Percentiles rank a stretch among this genome's conserved stretches.
These are phyloP conservation scores for Pilatotrama ljubarskyi DNA, from an alignment of 768 basidiomycete genomes.

Conservation along the genomic window DNA sequence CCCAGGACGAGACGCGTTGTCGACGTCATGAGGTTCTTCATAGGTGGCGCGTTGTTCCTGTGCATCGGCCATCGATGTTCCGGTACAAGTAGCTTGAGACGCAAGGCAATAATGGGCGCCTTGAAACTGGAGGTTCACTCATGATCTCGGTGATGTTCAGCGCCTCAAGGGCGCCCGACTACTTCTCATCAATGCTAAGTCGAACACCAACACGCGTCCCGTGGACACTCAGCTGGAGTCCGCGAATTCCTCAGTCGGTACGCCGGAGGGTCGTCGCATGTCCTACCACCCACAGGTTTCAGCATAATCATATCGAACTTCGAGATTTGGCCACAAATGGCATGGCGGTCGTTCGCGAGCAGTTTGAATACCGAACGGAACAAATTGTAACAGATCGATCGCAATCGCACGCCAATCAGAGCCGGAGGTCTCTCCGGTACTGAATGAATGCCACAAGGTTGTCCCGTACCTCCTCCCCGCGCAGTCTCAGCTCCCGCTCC, in stretches of 20 bases:
- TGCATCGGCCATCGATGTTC: conserved; percentile 4
- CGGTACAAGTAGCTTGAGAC: neutral
- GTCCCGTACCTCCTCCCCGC: conserved; percentile 76
- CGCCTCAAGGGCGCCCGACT: neutral
- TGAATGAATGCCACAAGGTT: conserved; percentile 76
- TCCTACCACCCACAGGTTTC: neutral
- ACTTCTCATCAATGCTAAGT: neutral
- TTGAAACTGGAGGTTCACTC: conserved; percentile 10
- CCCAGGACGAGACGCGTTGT: neutral
- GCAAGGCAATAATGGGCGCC: neutral
- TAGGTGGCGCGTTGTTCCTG: neutral
- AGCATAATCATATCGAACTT: neutral
- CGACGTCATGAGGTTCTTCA: conserved; percentile 6
- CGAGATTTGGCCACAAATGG: conserved; percentile 1
- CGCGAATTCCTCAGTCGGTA: neutral
- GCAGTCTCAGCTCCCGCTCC: conserved; percentile 60
- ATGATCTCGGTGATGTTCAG: neutral
- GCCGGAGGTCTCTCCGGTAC: conserved; percentile 61
- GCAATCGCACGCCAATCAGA: conserved; percentile 29
- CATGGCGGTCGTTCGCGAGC: conserved; percentile 8
- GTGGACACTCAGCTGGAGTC: neutral
- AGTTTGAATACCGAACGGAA: conserved; percentile 3
- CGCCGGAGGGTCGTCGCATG: neutral
- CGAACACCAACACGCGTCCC: neutral
- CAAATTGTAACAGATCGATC: conserved; percentile 4